Base-by-base conservation (phyloP, 805 yeast species). In the Barnettozyma wickerhamii region DNA sequence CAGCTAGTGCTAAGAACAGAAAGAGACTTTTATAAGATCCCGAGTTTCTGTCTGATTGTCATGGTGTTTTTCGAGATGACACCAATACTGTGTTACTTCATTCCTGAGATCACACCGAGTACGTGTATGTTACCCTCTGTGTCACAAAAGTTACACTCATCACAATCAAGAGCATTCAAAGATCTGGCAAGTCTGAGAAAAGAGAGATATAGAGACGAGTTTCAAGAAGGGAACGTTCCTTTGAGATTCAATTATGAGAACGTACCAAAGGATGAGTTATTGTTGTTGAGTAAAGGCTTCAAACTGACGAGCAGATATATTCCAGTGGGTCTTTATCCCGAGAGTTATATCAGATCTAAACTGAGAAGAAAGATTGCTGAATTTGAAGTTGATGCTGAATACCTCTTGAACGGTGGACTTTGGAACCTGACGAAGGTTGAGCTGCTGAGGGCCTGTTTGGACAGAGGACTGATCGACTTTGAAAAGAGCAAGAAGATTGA, bases 81-180 rank as follows among this genome's bases (percentile, higher is more conserved):
- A 0, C 81, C 82, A 1, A 17, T 75, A 1, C 46, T 79, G 5
- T 76, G 81, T 51, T 74, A 69, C 40, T 55, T 65, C 4, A 53
- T 77, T 37, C 85, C 85, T 0, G 74, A 72, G 46, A 52, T 79
- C 5, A 70, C 79, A 1, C 81, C 84, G 9, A 71, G 70, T 62
- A 77, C 82, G 10, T 79, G 84, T 55, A 63, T 74, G 9, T 62
- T 77, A 24, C 81, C 82, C 1, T 59, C 62, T 5, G 52, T 59
- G 6, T 53, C 54, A 17, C 49, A 53, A 15, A 67, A 60, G 38
- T 30, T 64, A 58, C 40, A 57, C 58, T 35, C 62, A 62, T 66
- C 58, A 40, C 42, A 53, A 46, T 39, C 41, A 18, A 44, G 43
- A 28, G 45, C 59, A 17, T 48, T 45, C 18, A 35, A 32, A 2